phyloP scores from a whole-genome alignment of 768 basidiomycete species.

The Omphalotus guepiniiformis region DNA sequence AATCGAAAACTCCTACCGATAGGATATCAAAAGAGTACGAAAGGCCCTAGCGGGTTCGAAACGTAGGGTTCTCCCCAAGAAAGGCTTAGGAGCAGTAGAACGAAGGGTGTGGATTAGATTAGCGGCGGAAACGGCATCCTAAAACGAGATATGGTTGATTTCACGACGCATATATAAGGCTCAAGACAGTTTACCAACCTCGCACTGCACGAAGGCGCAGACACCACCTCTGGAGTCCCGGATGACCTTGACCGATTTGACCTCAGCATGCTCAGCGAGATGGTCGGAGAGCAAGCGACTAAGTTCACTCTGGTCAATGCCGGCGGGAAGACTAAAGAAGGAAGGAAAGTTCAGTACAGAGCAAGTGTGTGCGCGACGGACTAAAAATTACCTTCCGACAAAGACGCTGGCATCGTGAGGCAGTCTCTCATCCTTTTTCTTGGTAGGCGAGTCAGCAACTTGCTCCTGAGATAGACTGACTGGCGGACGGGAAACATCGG shows the following conservation, averaged over 20 bases:
- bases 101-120: constrained; percentile 58
- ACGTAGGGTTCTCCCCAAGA: constrained; percentile 69
- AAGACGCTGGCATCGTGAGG: constrained; percentile 80
- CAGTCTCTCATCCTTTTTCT: constrained; percentile 41
- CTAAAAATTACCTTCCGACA: constrained; percentile 63
- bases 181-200: constrained; percentile 41
- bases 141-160: not conserved
- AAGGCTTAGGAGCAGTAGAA: constrained; percentile 50
- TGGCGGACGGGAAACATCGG: constrained; percentile 15
- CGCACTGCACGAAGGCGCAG: constrained; percentile 85
- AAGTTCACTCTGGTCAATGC: constrained; percentile 63
- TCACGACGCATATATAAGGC: constrained; percentile 3
- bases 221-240: constrained; percentile 73
- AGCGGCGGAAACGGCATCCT: constrained; percentile 59
- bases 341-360: constrained; percentile 9
- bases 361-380: constrained; percentile 2
- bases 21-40: constrained; percentile 70
- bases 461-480: constrained; percentile 14
- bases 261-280: constrained; percentile 58
- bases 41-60: constrained; percentile 77
- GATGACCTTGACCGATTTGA: constrained; percentile 68
- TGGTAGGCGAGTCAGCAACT: constrained; percentile 18
- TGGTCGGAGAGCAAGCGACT: constrained; percentile 57
- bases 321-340: constrained; percentile 56
- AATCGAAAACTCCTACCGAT: constrained; percentile 41